Base-by-base conservation (phyloP, 2,329 filamentous ascomycete species). In the Aureobasidium leucospermi region DNA sequence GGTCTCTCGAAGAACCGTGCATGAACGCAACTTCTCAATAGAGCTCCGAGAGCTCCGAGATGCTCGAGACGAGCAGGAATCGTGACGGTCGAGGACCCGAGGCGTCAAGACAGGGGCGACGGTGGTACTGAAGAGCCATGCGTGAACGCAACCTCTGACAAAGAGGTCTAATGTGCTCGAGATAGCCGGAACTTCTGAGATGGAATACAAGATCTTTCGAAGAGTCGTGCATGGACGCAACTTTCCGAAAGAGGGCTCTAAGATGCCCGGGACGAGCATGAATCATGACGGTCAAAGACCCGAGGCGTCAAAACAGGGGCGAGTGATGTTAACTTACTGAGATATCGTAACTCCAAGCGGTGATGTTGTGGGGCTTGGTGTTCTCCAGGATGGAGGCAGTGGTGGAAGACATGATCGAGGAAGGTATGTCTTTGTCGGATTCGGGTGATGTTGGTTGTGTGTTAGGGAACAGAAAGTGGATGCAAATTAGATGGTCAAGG, bases 321-420 rank as follows among this genome's bases (percentile, higher is more conserved):
- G n/a, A 8, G 8, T n/a, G 34, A 6, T 32, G 23, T 9, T 7
- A 29, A 56, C 52, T 56, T 45, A 55, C 51, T 36, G 39, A 31
- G 39, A 56, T 56, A 41, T 56, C 52, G 28, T 34, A 19, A 28
- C 23, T 45, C 39, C 52, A 56, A 36, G 52, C 52, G 11, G 52
- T 56, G 52, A 56, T 29, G 29, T 45, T 19, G 9, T 43, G 10
- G 34, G 39, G 41, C 52, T 56, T 45, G 52, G 36, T 28, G 16
- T n/a, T 36, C 28, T 45, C 19, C 11, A 36, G 8, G 19, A 45
- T 15, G 29, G 31, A 28, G 29, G 16, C 31, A 29, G 11, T 56
- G 10, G 11, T 45, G 10, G 52, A 23, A 34, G 52, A 23, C 52
- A 56, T 56, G 13, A 13, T 39, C n/a, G n/a, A 45, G 42, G 13